Evolutionary conservation across 129 eudicot genomes (phyloP).

Genomic region (Chrysanthemum lavandulifolium): DNA sequence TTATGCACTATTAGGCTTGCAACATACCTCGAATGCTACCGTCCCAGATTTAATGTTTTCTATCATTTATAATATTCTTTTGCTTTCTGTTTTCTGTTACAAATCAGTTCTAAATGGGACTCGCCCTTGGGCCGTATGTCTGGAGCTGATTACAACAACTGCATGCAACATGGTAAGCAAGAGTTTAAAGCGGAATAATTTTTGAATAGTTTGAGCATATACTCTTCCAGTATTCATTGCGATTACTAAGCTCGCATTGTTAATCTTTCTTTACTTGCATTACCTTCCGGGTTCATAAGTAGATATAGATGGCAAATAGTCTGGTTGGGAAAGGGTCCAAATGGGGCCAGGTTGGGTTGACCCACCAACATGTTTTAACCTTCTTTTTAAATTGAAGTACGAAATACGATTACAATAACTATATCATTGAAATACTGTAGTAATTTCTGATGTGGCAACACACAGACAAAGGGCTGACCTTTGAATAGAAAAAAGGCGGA

Average conservation of each 20-base stretch:
- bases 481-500: too few relatives aligned
- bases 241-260: conserved; percentile 2
- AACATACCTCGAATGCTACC: conserved; percentile 8
- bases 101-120: conserved; percentile 73
- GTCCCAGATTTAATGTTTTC: conserved; percentile 11
- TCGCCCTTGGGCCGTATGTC: conserved; percentile 60
- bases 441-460: too few relatives aligned
- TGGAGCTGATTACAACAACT: conserved; percentile 68
- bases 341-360: background rate
- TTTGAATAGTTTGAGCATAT: conserved; percentile 7
- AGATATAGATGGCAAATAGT: too few relatives aligned
- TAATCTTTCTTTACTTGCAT: background rate
- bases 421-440: too few relatives aligned
- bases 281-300: background rate
- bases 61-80: conserved; percentile 18
- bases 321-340: too few relatives aligned
- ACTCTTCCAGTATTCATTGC: background rate
- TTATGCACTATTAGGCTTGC: conserved; percentile 8
- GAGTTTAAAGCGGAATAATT: background rate
- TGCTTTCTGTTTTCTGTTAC: conserved; percentile 18
- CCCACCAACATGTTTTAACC: too few relatives aligned
- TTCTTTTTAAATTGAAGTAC: too few relatives aligned
- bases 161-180: conserved; percentile 65
- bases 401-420: too few relatives aligned
- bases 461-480: too few relatives aligned